Percentiles rank a stretch among this genome's conserved stretches.
Conservation (phyloP, 2,329 filamentous ascomycete genomes). For the Monosporascus sp. region DNA sequence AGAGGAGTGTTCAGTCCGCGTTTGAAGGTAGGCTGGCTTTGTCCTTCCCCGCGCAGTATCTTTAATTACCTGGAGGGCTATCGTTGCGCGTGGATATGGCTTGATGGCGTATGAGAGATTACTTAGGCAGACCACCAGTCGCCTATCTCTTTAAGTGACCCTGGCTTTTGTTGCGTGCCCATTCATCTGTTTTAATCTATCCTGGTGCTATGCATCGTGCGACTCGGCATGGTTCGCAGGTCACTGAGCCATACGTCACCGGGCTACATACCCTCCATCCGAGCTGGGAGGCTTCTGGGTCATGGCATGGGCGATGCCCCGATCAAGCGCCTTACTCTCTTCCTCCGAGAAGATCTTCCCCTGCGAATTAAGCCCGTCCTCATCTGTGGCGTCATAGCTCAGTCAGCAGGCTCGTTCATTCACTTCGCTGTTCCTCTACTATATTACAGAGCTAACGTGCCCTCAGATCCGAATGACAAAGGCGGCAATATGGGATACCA, state of each 20-base stretch:
- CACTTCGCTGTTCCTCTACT: constrained; percentile 17
- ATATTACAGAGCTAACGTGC: constrained; percentile 29
- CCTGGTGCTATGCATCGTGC: neutral
- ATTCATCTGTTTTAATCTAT: neutral
- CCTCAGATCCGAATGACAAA: constrained; percentile 49
- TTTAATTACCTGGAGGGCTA: too few relatives aligned
- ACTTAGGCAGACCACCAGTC: too few relatives aligned
- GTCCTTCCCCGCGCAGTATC: constrained; percentile 6
- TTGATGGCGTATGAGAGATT: too few relatives aligned
- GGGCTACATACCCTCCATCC: neutral
- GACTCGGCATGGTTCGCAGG: neutral
- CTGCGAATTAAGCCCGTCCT: constrained; percentile 6
- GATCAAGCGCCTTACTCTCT: constrained; percentile 6
- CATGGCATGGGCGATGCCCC: neutral
- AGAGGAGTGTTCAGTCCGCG: constrained; percentile 54
- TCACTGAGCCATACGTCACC: neutral
- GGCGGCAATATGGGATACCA: constrained; percentile 45
- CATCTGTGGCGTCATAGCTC: constrained; percentile 4
- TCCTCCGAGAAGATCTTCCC: constrained; percentile 9
- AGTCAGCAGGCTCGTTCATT: constrained; percentile 1
- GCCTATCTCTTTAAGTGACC: too few relatives aligned
- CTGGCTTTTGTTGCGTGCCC: too few relatives aligned
- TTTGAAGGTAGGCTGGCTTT: constrained; percentile 49
- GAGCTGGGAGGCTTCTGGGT: neutral
- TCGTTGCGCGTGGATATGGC: too few relatives aligned